Base-by-base conservation (phyloP, 768 basidiomycete genomes). In the Mycena rebaudengoi region DNA sequence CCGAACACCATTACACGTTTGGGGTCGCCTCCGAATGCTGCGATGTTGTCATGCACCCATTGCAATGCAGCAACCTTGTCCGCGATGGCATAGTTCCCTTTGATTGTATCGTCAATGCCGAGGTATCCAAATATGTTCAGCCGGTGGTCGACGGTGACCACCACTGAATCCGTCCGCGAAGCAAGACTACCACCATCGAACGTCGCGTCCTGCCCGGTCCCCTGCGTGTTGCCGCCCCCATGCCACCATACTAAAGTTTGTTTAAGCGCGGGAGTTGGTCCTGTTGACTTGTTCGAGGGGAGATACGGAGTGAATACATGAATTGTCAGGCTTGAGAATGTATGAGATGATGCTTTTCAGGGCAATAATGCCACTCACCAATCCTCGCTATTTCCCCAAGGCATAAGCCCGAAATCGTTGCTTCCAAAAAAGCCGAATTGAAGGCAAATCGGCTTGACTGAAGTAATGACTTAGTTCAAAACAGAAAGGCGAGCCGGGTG, bases 41-140 rank as follows among this genome's bases (percentile, higher is more conserved):
- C 69, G 48, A 85, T 83, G 60, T 85, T 74, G 30, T 78, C 74
- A 29, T 78, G 74, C 4, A 84, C 78, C 84, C 83, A 84, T 21
- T 80, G 71, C 5, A 84, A 72, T 8, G 83, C 82, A 5, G 70
- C 62, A 21, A 78, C 62, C 67, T 80, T 76, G 69, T 83, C 82
- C 3, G 76, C 77, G 30, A 82, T 56, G 2, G 79, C 82, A 50
- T 75, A 79, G 71, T 82, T 82, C 16, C 79, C 77, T 55, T 77
- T 76, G 60, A 74, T 75, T n/a, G 74, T 72, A 53, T 79, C 77
- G 39, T 73, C 65, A 30, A 79, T 67, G 10, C 76, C 76, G 30
- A 80, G 75, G 69, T 78, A 80, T 37, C 79, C 79, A 29, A 80
- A 73, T 33, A 75, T 76, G 30, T 74, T 75, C 28, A 80, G 69